Percentiles rank a stretch among this genome's conserved stretches.
phyloP scores from a whole-genome alignment of 2,329 filamentous ascomycete species.

The Aspergillus amoenus region DNA sequence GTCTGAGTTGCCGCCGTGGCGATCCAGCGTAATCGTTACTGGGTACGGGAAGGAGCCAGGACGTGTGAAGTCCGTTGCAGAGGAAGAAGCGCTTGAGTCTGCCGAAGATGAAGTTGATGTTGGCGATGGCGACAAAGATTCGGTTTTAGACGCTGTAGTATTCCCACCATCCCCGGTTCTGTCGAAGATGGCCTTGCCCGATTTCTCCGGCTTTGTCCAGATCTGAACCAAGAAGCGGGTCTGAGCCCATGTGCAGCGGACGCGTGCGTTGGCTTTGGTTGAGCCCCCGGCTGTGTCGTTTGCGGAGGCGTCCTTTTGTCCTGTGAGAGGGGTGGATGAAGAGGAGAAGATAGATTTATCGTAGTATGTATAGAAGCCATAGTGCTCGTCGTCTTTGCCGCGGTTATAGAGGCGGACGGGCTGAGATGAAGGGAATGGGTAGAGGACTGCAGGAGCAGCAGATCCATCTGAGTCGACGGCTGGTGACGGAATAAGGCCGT shows the following conservation, averaged over 20 bases:
- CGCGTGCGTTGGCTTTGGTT: slow-evolving; percentile 44
- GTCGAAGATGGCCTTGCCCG: slow-evolving; percentile 27
- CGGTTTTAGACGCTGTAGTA: neutral
- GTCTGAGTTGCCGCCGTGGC: slow-evolving; percentile 56
- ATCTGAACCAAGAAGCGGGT: slow-evolving; percentile 63
- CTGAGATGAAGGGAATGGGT: slow-evolving; percentile 68
- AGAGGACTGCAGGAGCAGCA: slow-evolving; percentile 68
- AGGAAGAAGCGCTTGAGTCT: slow-evolving; percentile 22
- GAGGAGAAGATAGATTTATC: slow-evolving; percentile 82
- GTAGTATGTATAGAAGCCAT: slow-evolving; percentile 92
- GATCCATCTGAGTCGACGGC: slow-evolving; percentile 66
- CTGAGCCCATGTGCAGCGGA: slow-evolving; percentile 59
- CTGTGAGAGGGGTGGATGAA: slow-evolving; percentile 52
- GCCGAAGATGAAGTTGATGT: slow-evolving; percentile 13
- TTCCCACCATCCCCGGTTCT: neutral
- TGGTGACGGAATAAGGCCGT: slow-evolving; percentile 62
- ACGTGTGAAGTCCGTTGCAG: slow-evolving; percentile 48
- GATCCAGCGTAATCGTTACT: slow-evolving; percentile 59
- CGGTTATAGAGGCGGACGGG: slow-evolving; percentile 84
- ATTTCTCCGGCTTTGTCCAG: slow-evolving; percentile 54
- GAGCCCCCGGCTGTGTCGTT: slow-evolving; percentile 50
- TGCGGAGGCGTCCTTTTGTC: slow-evolving; percentile 38
- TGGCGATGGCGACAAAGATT: neutral
- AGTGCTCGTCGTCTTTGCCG: slow-evolving; percentile 77
- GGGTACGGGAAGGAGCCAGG: slow-evolving; percentile 63